Percentiles rank a stretch among this genome's conserved stretches.
Conservation (phyloP, 2,329 filamentous ascomycete species). For the Neofusicoccum sp. region DNA sequence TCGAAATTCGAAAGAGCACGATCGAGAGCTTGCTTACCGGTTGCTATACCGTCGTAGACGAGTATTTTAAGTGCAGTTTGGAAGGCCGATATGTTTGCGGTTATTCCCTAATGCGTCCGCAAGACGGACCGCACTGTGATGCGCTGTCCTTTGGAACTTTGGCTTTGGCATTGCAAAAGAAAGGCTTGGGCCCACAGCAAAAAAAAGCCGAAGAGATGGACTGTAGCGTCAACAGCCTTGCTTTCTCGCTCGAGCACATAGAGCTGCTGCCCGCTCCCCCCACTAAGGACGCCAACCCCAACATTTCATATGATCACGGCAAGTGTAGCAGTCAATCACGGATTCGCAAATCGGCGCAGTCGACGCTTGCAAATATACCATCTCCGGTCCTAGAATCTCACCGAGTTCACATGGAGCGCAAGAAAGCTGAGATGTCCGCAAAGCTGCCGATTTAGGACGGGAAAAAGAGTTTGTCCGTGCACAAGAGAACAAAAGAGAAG, state of each 20-base stretch:
- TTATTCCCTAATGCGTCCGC: accelerated
- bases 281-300: no score
- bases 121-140: neutral
- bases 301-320: no score
- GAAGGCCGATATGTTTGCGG: neutral
- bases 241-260: neutral
- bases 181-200: neutral
- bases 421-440: neutral
- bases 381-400: neutral
- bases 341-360: no score
- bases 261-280: neutral
- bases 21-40: neutral
- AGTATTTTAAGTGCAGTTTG: neutral
- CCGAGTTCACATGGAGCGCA: neutral
- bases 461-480: neutral
- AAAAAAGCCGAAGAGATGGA: neutral
- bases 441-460: no score
- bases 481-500: neutral
- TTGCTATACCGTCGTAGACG: neutral
- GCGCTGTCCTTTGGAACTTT: neutral
- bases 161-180: neutral
- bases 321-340: no score
- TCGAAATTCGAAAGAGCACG: neutral
- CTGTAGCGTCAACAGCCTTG: neutral
- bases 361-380: no score